These are phyloP conservation scores for Colletotrichum chrysophilum DNA, from an alignment of 2,329 filamentous ascomycete genomes.

Conservation along the genomic window DNA sequence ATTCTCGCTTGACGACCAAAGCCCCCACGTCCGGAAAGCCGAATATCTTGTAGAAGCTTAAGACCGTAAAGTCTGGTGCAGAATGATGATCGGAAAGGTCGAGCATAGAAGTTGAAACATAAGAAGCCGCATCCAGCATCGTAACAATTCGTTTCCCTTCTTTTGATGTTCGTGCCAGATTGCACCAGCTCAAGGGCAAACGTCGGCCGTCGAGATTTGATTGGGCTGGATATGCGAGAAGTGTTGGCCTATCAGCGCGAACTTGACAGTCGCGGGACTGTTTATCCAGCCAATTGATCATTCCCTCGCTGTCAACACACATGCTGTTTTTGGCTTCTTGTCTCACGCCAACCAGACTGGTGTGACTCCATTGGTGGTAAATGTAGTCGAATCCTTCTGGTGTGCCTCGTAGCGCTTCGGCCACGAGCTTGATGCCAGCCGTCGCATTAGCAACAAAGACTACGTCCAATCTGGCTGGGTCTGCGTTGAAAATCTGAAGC, in stretches of 20 bases:
- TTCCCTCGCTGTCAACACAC: constrained; percentile 33
- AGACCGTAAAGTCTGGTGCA: constrained; percentile 82
- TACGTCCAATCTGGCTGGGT: constrained; percentile 63
- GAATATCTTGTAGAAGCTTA: constrained; percentile 98
- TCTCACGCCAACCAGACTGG: constrained; percentile 71
- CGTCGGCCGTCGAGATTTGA: constrained; percentile 90
- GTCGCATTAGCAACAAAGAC: constrained; percentile 68
- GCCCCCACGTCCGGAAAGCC: constrained; percentile 76
- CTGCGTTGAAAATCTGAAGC: constrained; percentile 63
- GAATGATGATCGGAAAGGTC: constrained; percentile 65
- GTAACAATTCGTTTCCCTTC: not conserved
- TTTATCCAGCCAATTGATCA: not conserved
- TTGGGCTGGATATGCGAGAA: constrained; percentile 87
- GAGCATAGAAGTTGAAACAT: constrained; percentile 78
- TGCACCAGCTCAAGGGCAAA: constrained; percentile 70
- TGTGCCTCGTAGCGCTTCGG: constrained; percentile 60
- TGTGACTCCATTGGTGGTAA: constrained; percentile 67
- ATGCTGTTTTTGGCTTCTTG: constrained; percentile 61
- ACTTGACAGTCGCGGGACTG: constrained; percentile 26
- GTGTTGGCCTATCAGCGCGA: constrained; percentile 31
- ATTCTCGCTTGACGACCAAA: not conserved
- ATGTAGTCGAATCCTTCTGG: constrained; percentile 63
- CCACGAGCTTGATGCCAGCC: constrained; percentile 66
- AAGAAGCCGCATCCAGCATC: constrained; percentile 70
- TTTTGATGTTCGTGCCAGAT: not conserved